Evolutionary conservation across 495 filamentous ascomycete genomes (phyloP), one percentile per base, ranked within the genome.

Genomic region (Aspergillus saccharolyticus): DNA sequence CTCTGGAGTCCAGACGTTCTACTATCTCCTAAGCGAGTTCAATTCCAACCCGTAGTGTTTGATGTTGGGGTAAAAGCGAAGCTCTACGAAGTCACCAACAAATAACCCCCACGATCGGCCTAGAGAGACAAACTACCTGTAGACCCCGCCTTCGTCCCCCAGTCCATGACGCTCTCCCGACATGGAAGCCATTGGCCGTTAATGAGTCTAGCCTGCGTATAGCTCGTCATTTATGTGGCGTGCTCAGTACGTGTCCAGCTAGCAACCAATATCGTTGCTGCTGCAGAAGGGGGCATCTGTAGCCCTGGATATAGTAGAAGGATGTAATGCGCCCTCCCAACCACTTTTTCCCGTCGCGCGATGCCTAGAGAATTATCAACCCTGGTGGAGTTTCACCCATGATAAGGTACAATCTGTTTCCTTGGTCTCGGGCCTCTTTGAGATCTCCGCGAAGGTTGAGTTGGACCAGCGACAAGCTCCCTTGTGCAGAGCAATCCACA

Each of bases 21-120:
- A 39, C 33, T 9, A 15, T 39, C 33, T 39, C 33, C 12, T 2
- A 12, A 12, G 2, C 33, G 7, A 39, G 2, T 15, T 12, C 33
- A 50, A 50, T 49, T 21, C 46, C 46, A 50, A 17, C 47, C 9
- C 22, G 28, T 50, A 14, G 22, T 14, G 47, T 18, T 39, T 12
- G 33, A 50, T 50, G 47, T 30, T 50, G 47, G 47, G 47, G 47
- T 50, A 50, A 50, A 50, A 50, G 47, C 47, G 47, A 24, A 50
- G 47, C 22, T 25, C 14, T 28, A 28, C 18, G 28, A 17, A 17
- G 8, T 17, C 20, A 28, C n/a, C n/a, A n/a, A n/a, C n/a, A n/a
- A n/a, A n/a, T n/a, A n/a, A n/a, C 21, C 10, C 47, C 47, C 46
- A 24, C 21, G 22, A 28, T 28, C 25, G 25, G n/a, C 47, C 15